phyloP scores from a whole-genome alignment of 805 yeast genomes.

The Saccharomycopsis babjevae region DNA sequence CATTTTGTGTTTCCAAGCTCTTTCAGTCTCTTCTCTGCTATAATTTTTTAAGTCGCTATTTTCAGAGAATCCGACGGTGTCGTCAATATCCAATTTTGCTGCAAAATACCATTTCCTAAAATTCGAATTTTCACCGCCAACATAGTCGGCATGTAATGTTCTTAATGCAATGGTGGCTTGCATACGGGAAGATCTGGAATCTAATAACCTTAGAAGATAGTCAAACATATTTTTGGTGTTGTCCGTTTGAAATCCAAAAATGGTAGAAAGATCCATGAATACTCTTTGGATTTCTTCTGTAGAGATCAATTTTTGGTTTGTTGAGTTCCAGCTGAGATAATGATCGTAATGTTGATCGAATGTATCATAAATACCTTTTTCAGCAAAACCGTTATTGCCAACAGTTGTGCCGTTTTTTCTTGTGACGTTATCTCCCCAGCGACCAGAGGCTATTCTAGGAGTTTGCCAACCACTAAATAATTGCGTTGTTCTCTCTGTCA shows the following conservation, averaged over 20 bases:
- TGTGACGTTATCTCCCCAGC: slow-evolving; percentile 31
- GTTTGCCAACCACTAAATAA: slow-evolving; percentile 96
- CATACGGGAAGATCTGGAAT: slow-evolving; percentile 61
- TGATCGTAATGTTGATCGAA: slow-evolving; percentile 37
- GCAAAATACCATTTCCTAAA: slow-evolving; percentile 73
- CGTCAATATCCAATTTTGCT: slow-evolving; percentile 54
- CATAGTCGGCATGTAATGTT: slow-evolving; percentile 62
- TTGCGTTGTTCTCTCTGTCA: slow-evolving; percentile 31
- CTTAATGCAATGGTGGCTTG: slow-evolving; percentile 44
- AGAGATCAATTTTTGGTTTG: slow-evolving; percentile 32
- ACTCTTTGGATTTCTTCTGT: slow-evolving; percentile 46
- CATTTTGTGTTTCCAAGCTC: slow-evolving; percentile 44
- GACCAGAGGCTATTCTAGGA: slow-evolving; percentile 83
- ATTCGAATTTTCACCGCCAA: slow-evolving; percentile 62
- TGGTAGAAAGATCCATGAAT: slow-evolving; percentile 39
- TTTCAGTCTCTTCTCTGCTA: slow-evolving; percentile 35
- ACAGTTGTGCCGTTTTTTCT: slow-evolving; percentile 28
- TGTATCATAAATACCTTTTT: slow-evolving; percentile 32
- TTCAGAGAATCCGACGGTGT: slow-evolving; percentile 30
- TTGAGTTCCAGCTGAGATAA: slow-evolving; percentile 43
- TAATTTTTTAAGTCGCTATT: slow-evolving; percentile 10
- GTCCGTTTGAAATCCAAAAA: slow-evolving; percentile 64
- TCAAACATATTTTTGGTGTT: slow-evolving; percentile 60
- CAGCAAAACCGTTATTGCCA: slow-evolving; percentile 33
- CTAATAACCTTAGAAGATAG: slow-evolving; percentile 48